Percentiles rank a stretch among this genome's conserved stretches.
These are phyloP conservation scores for Tarenaya hassleriana DNA, from an alignment of 345 rosid species.

Conservation along the genomic window DNA sequence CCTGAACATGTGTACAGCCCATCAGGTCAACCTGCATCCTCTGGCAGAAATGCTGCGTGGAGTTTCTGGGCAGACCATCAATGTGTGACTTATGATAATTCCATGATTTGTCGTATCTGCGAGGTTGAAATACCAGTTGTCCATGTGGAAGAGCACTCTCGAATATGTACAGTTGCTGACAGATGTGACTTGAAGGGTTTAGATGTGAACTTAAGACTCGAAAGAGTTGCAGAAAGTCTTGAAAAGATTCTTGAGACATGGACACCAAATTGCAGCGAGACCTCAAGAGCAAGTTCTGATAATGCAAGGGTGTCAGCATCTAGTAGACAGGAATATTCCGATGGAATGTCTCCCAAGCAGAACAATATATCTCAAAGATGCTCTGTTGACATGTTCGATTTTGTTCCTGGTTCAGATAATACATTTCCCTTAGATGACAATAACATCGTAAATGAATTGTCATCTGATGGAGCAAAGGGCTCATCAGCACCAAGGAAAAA, in stretches of 20 bases:
- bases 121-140: conserved; percentile 99
- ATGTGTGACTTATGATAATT: conserved; percentile 58
- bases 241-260: conserved; percentile 72
- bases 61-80: conserved; percentile 62
- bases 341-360: conserved; percentile 38
- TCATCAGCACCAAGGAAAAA: conserved; percentile 64
- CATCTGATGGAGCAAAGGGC: conserved; percentile 43
- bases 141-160: conserved; percentile 96
- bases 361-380: conserved; percentile 35
- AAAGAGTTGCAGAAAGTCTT: conserved; percentile 86
- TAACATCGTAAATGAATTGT: conserved; percentile 35
- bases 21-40: conserved; percentile 42
- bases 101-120: conserved; percentile 96
- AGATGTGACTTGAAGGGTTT: conserved; percentile 96
- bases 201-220: conserved; percentile 68
- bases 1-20: conserved; percentile 45
- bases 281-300: conserved; percentile 46
- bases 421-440: conserved; percentile 46
- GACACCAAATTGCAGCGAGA: conserved; percentile 67
- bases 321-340: conserved; percentile 39
- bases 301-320: conserved; percentile 33
- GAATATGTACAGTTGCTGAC: conserved; percentile 87
- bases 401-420: conserved; percentile 47
- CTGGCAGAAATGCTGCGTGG: conserved; percentile 50
- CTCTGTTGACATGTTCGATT: conserved; percentile 57